Evolutionary conservation across 129 eudicot genomes (phyloP).

Genomic region (Erigeron canadensis): DNA sequence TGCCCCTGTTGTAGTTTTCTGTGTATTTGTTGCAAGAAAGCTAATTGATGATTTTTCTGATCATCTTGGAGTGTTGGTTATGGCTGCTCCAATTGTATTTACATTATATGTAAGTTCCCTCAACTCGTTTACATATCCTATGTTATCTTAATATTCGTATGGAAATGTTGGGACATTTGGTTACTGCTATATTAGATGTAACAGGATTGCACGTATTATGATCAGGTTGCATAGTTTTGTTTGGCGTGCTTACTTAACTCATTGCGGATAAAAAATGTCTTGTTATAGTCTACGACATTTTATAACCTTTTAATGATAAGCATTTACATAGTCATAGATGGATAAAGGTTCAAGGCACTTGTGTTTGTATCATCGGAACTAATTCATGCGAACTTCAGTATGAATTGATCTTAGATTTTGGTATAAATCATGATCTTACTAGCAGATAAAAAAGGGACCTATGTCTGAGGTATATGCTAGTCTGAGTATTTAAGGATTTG

Average conservation of each 20-base stretch:
- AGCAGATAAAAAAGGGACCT: not conserved
- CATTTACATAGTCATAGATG: not conserved
- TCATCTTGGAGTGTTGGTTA: slow-evolving; percentile 51
- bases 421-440: slow-evolving; percentile 17
- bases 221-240: slow-evolving; percentile 15
- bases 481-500: not conserved
- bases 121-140: not conserved
- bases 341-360: not conserved
- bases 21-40: slow-evolving; percentile 68
- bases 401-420: slow-evolving; percentile 17
- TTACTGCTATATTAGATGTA: not conserved
- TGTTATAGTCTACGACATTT: slow-evolving; percentile 1
- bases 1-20: slow-evolving; percentile 67
- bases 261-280: slow-evolving; percentile 8
- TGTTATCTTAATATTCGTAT: slow-evolving; percentile 10
- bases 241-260: slow-evolving; percentile 6
- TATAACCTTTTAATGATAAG: not conserved
- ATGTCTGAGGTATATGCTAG: not conserved
- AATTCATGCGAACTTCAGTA: slow-evolving; percentile 15
- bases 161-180: not conserved
- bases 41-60: slow-evolving; percentile 55
- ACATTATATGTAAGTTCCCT: slow-evolving; percentile 61
- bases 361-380: slow-evolving; percentile 7
- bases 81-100: slow-evolving; percentile 44
- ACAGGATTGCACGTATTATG: not conserved